Base-by-base conservation (phyloP, 2,329 filamentous ascomycete species). In the Podosphaera leucotricha region DNA sequence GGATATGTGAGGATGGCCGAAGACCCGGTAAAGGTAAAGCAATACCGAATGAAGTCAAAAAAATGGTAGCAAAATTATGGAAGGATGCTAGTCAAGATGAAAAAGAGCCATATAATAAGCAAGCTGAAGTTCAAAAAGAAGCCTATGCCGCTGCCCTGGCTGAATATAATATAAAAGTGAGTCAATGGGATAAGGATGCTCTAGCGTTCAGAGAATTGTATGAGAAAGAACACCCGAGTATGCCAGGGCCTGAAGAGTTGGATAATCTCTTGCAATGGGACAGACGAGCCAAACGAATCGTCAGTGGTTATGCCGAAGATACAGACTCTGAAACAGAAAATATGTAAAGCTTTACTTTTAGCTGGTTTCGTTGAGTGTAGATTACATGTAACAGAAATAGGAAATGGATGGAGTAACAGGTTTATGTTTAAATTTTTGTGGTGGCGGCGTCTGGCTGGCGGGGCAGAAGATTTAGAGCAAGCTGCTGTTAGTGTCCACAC, bases 21-120 rank as follows among this genome's bases (percentile, higher is more conserved):
- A 68, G 70, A 45, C 65, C 70, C 2, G 68, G 72, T 26, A 77
- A 75, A 43, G 72, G 72, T 10, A 77, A 78, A 51, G 64, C 75
- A 0, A 67, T 72, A 38, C 75, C 78, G 6, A 92, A 84, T 54
- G 83, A 92, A 55, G 80, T 95, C 45, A 80, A 90, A 28, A 72
- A 77, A 43, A 83, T 85, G 58, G 73, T 90, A 8, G 86, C 86
- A 22, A 78, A 80, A 56, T 86, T 90, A 77, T 98, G 90, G 90
- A 82, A 80, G 52, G 79, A 81, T 42, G 75, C 81, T 0, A 62
- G 68, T 1, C 66, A 74, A 5, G 80, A 80, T 38, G 70, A 75
- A 52, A 82, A 79, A 55, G 69, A 71, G 56, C 86, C 85, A 0
- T 95, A 81, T 55, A 70, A 86, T 41, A 77, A 84, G 22, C 70